Percentiles rank a stretch among this genome's conserved stretches.
Conservation (phyloP, 495 filamentous ascomycete genomes). For the Extremus antarcticus region DNA sequence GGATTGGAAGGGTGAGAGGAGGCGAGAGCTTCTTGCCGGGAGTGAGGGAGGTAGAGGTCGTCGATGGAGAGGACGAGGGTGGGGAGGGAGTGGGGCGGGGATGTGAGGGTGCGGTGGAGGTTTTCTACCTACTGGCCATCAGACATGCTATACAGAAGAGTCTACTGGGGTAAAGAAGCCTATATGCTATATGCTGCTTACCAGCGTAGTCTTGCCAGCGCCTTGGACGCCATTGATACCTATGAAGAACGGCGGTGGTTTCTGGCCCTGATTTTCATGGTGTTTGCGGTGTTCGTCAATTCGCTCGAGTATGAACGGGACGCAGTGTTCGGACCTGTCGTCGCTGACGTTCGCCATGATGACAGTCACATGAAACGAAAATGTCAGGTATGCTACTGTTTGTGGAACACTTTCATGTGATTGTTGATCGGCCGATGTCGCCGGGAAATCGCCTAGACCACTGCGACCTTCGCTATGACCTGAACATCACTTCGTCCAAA, state of each 20-base stretch:
- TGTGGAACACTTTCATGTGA: no score
- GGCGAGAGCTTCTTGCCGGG: constrained; percentile 59
- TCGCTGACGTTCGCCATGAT: constrained; percentile 41
- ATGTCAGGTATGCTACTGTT: no score
- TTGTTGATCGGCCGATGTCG: no score
- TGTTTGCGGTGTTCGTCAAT: constrained; percentile 43
- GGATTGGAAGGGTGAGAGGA: constrained; percentile 55
- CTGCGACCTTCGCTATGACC: no score
- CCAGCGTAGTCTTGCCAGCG: constrained; percentile 83
- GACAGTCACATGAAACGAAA: not conserved
- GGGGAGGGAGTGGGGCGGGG: constrained; percentile 54
- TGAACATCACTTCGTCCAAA: no score
- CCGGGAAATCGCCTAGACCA: no score
- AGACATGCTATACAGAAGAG: no score
- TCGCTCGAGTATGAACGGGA: constrained; percentile 68
- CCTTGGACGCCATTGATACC: constrained; percentile 67
- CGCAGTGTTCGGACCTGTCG: constrained; percentile 79
- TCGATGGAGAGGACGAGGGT: constrained; percentile 79
- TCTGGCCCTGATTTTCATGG: constrained; percentile 24
- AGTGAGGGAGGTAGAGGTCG: constrained; percentile 75
- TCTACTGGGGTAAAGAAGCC: no score
- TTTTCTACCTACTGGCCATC: no score
- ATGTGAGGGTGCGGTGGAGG: constrained; percentile 53
- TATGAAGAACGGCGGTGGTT: constrained; percentile 46
- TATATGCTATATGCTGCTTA: no score